Conservation (phyloP, 2,329 filamentous ascomycete genomes). For the Aschersonia sp. region DNA sequence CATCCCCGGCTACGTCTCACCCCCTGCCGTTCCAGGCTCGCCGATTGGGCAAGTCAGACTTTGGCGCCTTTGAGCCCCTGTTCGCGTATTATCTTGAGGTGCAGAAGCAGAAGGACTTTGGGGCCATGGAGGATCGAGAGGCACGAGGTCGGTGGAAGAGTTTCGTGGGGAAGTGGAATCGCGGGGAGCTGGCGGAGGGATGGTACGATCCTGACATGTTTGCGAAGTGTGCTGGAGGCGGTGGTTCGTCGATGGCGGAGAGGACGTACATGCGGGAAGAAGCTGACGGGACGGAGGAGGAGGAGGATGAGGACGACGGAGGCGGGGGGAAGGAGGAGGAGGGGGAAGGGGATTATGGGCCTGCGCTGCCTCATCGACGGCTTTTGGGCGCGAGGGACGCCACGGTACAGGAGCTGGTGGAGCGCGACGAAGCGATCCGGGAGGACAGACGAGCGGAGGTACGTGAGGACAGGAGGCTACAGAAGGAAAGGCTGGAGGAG, state of each 20-base stretch:
- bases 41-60: slow-evolving; percentile 53
- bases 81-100: slow-evolving; percentile 78
- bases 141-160: slow-evolving; percentile 81
- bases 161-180: slow-evolving; percentile 86
- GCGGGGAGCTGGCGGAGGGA: slow-evolving; percentile 68
- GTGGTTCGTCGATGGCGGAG: not conserved
- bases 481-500: slow-evolving; percentile 67
- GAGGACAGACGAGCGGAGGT: slow-evolving; percentile 37
- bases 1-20: not conserved
- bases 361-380: slow-evolving; percentile 14
- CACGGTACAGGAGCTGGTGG: slow-evolving; percentile 56
- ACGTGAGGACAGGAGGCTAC: slow-evolving; percentile 46
- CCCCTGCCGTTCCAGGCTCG: slow-evolving; percentile 52
- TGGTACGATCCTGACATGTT: slow-evolving; percentile 84
- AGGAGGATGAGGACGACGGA: slow-evolving; percentile 1
- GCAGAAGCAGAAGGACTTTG: slow-evolving; percentile 63
- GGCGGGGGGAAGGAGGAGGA: slow-evolving; percentile 13
- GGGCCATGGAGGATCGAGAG: slow-evolving; percentile 60
- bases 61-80: slow-evolving; percentile 51
- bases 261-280: slow-evolving; percentile 4
- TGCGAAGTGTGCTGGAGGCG: slow-evolving; percentile 17
- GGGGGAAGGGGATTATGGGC: slow-evolving; percentile 37
- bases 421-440: slow-evolving; percentile 34
- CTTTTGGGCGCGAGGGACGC: slow-evolving; percentile 49
- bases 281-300: slow-evolving; percentile 5